Evolutionary conservation across 2,329 filamentous ascomycete genomes (phyloP), one percentile per base, ranked within the genome.

Genomic region (Pyrenophora seminiperda): DNA sequence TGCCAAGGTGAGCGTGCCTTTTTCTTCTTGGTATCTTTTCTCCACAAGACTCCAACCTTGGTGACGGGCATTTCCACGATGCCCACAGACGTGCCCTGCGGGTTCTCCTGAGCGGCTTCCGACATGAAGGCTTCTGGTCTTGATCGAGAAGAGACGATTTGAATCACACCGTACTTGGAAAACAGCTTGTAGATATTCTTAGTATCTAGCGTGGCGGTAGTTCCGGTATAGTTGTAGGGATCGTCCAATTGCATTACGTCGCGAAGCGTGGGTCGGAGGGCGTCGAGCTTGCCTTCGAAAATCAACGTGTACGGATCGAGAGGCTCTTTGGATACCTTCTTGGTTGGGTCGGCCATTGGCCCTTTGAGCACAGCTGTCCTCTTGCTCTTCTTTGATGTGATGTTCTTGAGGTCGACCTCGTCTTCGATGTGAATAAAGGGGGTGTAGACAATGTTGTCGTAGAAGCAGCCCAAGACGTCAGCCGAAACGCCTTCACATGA

Each of bases 341-440:
- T 85, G 3, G 85, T 75, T 19, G 85, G 79, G 55, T 92, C 89
- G 45, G 83, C 84, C 36, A 87, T 84, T 32, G 95, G 63, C 11
- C 63, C 67, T 47, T 75, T 75, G 33, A 74, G 58, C 6, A 70
- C 64, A 3, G 92, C 78, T 1, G 82, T 82, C 66, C 88, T 88
- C 70, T 87, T 87, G 48, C 84, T 81, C 71, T 89, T 93, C 62
- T 88, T 83, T 17, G 84, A 81, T 37, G 88, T 78, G 29, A 89
- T 88, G 48, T 85, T 86, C 62, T 88, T 90, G 53, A 90, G 80
- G 69, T 93, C 89, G 20, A 92, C 75, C 62, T 96, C 91, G 67
- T 96, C 92, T 72, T 99, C 94, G 37, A 97, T 91, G 66, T 96
- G 91, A 61, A 99, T 97, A 69, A 99, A 99, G 2, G 94, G 94